A percentile compares a stretch with the other conserved stretches of the same genome.
These are phyloP conservation scores for Selaginella moellendorffii DNA, from an alignment of 75 land plant genomes.

Conservation along the genomic window DNA sequence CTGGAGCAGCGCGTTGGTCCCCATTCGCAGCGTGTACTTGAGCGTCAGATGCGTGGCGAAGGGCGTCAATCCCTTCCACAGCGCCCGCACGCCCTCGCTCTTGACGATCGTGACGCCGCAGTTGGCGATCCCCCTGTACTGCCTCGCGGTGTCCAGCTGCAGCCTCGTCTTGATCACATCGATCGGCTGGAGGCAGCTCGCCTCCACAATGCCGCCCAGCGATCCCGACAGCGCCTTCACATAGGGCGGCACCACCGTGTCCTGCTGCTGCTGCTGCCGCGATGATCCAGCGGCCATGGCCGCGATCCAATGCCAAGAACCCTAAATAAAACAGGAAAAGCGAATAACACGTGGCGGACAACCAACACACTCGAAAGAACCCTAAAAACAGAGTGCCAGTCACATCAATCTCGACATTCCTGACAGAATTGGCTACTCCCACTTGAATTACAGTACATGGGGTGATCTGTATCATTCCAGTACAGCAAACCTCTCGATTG, in stretches of 20 bases:
- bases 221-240: constrained; percentile 89
- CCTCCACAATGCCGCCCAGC: constrained; percentile 80
- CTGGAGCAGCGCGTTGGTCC: constrained; percentile 76
- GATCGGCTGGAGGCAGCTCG: constrained; percentile 86
- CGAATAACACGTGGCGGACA: too few relatives aligned
- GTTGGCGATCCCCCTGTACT: constrained; percentile 69
- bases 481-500: too few relatives aligned
- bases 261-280: background rate
- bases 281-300: too few relatives aligned
- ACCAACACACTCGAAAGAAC: too few relatives aligned
- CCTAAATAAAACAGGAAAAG: too few relatives aligned
- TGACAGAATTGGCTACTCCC: too few relatives aligned
- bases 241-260: constrained; percentile 46
- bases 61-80: constrained; percentile 98
- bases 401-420: too few relatives aligned
- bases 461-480: too few relatives aligned
- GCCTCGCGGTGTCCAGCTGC: constrained; percentile 56
- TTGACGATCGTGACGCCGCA: constrained; percentile 48
- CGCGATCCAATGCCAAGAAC: too few relatives aligned
- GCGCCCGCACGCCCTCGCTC: constrained; percentile 66
- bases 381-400: too few relatives aligned
- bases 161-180: constrained; percentile 91
- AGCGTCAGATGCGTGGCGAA: constrained; percentile 91
- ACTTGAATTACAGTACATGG: too few relatives aligned
- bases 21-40: constrained; percentile 92